Conservation (phyloP, 176 grass and related monocot species). For the Panicum miliaceum region DNA sequence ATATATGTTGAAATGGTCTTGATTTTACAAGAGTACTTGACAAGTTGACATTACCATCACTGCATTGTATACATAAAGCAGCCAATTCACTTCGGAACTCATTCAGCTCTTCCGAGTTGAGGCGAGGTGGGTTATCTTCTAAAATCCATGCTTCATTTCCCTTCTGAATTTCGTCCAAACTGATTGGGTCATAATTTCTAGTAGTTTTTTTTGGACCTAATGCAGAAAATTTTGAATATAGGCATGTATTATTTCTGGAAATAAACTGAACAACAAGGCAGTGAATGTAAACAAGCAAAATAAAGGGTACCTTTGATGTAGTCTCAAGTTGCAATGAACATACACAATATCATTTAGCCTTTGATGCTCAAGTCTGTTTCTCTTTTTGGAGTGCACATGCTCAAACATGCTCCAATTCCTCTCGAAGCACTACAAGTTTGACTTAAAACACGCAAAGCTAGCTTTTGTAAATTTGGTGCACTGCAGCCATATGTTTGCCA, state of each 20-base stretch:
- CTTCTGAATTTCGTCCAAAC: conserved; percentile 14
- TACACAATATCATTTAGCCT: no score
- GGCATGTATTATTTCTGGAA: not conserved
- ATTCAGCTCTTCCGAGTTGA: no score
- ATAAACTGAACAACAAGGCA: not conserved
- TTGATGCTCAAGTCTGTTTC: not conserved
- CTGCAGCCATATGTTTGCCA: conserved; percentile 1
- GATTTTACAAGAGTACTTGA: not conserved
- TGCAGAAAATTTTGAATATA: not conserved
- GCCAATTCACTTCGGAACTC: no score
- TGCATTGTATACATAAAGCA: not conserved
- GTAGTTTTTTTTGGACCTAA: not conserved
- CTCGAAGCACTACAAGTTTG: not conserved
- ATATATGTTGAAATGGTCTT: not conserved
- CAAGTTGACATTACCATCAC: not conserved
- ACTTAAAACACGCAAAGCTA: not conserved
- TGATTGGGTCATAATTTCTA: conserved; percentile 19
- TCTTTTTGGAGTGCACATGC: not conserved
- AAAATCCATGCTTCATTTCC: not conserved
- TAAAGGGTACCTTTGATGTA: not conserved
- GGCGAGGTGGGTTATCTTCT: no score
- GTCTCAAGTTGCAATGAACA: not conserved
- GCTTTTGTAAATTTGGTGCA: conserved; percentile 13
- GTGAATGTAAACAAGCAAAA: not conserved
- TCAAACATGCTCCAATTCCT: not conserved